Base-by-base conservation (phyloP, 2,329 filamentous ascomycete genomes). In the Fusarium pilosicola region DNA sequence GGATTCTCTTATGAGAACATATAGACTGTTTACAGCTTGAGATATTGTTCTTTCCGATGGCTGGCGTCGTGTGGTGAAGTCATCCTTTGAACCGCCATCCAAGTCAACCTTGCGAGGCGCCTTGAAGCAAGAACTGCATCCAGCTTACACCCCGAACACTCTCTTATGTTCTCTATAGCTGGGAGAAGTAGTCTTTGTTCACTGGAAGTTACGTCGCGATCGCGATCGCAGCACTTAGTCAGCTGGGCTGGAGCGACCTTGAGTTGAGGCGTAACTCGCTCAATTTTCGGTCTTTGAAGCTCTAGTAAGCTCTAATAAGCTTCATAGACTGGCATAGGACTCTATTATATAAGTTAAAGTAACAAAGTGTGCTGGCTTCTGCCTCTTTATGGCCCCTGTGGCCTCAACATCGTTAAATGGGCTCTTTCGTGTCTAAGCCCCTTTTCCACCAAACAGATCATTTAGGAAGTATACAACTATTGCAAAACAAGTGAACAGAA, bases 251-350 rank as follows among this genome's bases (percentile, higher is more conserved):
- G 8, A 48, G 41, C 7, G 11, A 34, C 24, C 8, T 18, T 32
- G 22, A 28, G 28, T 46, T 11, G 42, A 30, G 42, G 18, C 17
- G 54, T 32, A 60, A 24, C 34, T 41, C 26, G 32, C 18, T 17
- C 24, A 36, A 12, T 28, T 11, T 20, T 24, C 17, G 32, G n/a
- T 22, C 26, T n/a, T 30, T 20, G 13, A 34, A 24, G 15, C 42
- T 17, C n/a, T n/a, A n/a, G n/a, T n/a, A n/a, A n/a, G 34, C 14
- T 39, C 26, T 6, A 34, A 39, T n/a, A 41, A 10, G 28, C 39
- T 22, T n/a, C 15, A 7, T 7, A 1, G 10, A 7, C 6, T 8
- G 15, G 3, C 2, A 1, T 6, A 24, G 14, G 12, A n/a, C 18
- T 39, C 11, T 1, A 14, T 3, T 26, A 5, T 46, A n/a, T 7